A percentile compares a stretch with the other conserved stretches of the same genome.
Evolutionary conservation across 768 basidiomycete genomes (phyloP).

Genomic region (Candolleomyces eurysporus): DNA sequence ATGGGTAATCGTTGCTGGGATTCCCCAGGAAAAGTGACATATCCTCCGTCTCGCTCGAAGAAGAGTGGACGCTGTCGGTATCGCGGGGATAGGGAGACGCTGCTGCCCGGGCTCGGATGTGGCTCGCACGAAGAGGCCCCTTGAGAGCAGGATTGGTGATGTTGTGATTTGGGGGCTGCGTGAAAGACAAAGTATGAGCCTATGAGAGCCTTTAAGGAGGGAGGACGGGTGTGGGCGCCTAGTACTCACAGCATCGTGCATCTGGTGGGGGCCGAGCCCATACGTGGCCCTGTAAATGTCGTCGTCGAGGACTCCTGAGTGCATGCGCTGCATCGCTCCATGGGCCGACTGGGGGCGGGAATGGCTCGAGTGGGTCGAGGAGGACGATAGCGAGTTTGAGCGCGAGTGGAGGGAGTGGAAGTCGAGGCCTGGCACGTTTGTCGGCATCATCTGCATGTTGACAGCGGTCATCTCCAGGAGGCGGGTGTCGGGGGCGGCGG

Average conservation of each 20-base stretch:
- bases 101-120: slow-evolving; percentile 76
- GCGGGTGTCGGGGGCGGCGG: background rate
- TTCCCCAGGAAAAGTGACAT: slow-evolving; percentile 71
- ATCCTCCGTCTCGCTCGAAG: slow-evolving; percentile 88
- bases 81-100: slow-evolving; percentile 87
- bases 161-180: slow-evolving; percentile 74
- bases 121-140: slow-evolving; percentile 70
- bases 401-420: slow-evolving; percentile 72
- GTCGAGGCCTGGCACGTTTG: slow-evolving; percentile 49
- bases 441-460: slow-evolving; percentile 72
- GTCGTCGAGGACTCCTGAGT: slow-evolving; percentile 52
- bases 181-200: slow-evolving; percentile 12
- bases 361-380: slow-evolving; percentile 67
- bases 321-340: slow-evolving; percentile 55
- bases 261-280: slow-evolving; percentile 48
- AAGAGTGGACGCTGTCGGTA: slow-evolving; percentile 82
- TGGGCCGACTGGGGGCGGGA: slow-evolving; percentile 81
- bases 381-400: slow-evolving; percentile 75
- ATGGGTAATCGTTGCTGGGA: slow-evolving; percentile 58
- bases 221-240: slow-evolving; percentile 10
- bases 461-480: slow-evolving; percentile 58
- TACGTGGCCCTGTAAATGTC: slow-evolving; percentile 72
- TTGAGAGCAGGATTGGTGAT: slow-evolving; percentile 75
- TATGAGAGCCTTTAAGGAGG: slow-evolving; percentile 7
- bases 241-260: slow-evolving; percentile 46